Conservation (phyloP, 1,284 basidiomycete genomes). For the Caloboletus inedulis region DNA sequence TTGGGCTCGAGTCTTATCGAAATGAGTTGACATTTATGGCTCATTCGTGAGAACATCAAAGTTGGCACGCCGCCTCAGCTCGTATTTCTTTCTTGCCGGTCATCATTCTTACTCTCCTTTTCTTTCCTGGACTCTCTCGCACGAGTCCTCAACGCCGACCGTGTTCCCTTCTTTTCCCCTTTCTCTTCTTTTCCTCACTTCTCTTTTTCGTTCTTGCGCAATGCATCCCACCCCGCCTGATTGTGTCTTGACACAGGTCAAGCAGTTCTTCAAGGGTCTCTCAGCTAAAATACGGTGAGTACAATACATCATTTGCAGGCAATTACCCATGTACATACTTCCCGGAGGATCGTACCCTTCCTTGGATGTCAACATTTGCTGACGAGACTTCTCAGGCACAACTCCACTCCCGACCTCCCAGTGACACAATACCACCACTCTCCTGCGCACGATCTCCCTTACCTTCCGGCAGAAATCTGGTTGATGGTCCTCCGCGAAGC, state of each 20-base stretch:
- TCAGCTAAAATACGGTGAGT: constrained; percentile 22
- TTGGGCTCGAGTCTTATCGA: not conserved
- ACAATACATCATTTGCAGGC: not conserved
- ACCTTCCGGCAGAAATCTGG: constrained; percentile 59
- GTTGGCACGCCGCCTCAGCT: not conserved
- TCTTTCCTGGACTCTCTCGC: not conserved
- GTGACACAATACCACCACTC: constrained; percentile 23
- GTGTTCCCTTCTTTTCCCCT: not conserved
- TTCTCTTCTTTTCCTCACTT: not conserved
- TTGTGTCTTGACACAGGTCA: constrained; percentile 20
- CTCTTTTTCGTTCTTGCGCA: not conserved
- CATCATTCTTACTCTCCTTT: not conserved
- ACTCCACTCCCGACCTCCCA: constrained; percentile 2
- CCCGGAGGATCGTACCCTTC: not conserved
- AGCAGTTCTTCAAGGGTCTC: constrained; percentile 12
- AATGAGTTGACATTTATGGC: not conserved
- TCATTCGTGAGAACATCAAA: constrained; percentile 4
- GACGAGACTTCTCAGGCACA: constrained; percentile 12
- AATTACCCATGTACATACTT: not conserved
- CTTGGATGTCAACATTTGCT: not conserved
- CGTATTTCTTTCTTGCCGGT: not conserved
- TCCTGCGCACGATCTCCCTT: constrained; percentile 37
- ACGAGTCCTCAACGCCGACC: constrained; percentile 1
- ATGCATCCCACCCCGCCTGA: constrained; percentile 14
- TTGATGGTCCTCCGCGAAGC: constrained; percentile 54